These are phyloP conservation scores for Picochlorum costavermella DNA, from an alignment of 139 green algal species.

Conservation along the genomic window DNA sequence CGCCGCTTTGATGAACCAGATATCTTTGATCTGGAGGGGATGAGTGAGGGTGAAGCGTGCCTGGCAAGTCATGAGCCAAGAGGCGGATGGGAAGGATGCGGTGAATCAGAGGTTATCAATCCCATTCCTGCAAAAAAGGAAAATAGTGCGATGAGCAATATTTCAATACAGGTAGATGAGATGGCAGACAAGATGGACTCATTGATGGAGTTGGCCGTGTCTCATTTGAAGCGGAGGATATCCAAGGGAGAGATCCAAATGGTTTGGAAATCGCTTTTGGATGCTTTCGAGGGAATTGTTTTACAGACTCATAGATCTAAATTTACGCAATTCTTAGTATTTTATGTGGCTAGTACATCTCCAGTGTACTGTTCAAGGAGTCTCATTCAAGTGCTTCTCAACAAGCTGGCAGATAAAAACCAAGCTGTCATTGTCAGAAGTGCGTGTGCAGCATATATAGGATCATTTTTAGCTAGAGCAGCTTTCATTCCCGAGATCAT, in stretches of 20 bases:
- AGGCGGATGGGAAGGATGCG: conserved; percentile 55
- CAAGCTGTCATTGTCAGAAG: conserved; percentile 53
- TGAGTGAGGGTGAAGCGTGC: conserved; percentile 48
- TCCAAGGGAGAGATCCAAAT: conserved; percentile 33
- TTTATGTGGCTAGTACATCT: conserved; percentile 39
- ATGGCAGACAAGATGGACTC: conserved; percentile 79
- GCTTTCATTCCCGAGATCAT: conserved; percentile 42
- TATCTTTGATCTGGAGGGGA: conserved; percentile 76
- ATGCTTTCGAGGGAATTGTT: conserved; percentile 62
- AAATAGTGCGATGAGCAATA: neutral
- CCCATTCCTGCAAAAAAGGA: neutral
- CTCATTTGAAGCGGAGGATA: conserved; percentile 48
- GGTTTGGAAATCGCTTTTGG: conserved; percentile 55
- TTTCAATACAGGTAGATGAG: conserved; percentile 25
- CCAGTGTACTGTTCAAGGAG: conserved; percentile 33
- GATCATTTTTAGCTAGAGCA: conserved; percentile 73
- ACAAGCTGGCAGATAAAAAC: conserved; percentile 36
- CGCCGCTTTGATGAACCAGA: conserved; percentile 50
- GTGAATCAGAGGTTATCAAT: neutral
- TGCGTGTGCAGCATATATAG: conserved; percentile 73
- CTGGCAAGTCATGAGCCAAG: neutral
- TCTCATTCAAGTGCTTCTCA: conserved; percentile 50
- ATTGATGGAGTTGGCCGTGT: conserved; percentile 77
- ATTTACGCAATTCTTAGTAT: conserved; percentile 87
- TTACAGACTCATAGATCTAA: conserved; percentile 80